Evolutionary conservation across 371 early-diverging fungal genomes (phyloP).

Genomic region (Syncephalastrum racemosum): DNA sequence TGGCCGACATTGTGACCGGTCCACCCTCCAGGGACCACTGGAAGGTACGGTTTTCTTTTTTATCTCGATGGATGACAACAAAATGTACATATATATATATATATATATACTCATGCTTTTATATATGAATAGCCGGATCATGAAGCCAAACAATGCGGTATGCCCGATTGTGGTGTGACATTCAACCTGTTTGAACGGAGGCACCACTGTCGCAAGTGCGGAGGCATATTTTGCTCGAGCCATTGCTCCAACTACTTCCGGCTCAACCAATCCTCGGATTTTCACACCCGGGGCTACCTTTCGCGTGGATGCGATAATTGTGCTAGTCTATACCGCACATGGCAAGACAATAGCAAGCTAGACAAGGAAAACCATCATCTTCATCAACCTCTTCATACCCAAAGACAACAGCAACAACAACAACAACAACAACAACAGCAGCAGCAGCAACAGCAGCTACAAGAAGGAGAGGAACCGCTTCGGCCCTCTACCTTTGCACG

Average conservation of each 20-base stretch:
- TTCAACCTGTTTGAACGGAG: slow-evolving; percentile 52
- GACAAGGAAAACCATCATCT: too few species aligned
- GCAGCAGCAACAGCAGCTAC: slow-evolving; percentile 2
- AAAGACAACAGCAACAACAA: slow-evolving; percentile 4
- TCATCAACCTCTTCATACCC: too few species aligned
- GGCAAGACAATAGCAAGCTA: slow-evolving; percentile 27
- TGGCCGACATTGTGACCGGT: slow-evolving; percentile 33
- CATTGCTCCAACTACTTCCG: slow-evolving; percentile 53
- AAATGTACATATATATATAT: too few species aligned
- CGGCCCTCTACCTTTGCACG: slow-evolving; percentile 3
- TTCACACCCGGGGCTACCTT: slow-evolving; percentile 36
- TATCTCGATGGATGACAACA: too few species aligned
- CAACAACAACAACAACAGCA: slow-evolving; percentile 11
- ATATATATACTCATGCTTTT: neutral
- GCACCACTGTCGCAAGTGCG: slow-evolving; percentile 55
- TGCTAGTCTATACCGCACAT: slow-evolving; percentile 31
- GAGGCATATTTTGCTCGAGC: slow-evolving; percentile 45
- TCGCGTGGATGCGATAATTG: slow-evolving; percentile 47
- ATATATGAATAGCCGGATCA: slow-evolving; percentile 35
- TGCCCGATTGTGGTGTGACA: slow-evolving; percentile 24
- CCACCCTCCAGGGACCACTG: slow-evolving; percentile 47
- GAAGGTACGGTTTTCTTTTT: slow-evolving; percentile 40
- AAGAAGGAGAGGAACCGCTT: slow-evolving; percentile 2
- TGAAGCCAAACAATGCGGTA: slow-evolving; percentile 32
- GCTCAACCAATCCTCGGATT: slow-evolving; percentile 40